Percentiles rank a stretch among this genome's conserved stretches.
phyloP scores from a whole-genome alignment of 2,329 filamentous ascomycete species.

The Aspergillus pseudonomiae region DNA sequence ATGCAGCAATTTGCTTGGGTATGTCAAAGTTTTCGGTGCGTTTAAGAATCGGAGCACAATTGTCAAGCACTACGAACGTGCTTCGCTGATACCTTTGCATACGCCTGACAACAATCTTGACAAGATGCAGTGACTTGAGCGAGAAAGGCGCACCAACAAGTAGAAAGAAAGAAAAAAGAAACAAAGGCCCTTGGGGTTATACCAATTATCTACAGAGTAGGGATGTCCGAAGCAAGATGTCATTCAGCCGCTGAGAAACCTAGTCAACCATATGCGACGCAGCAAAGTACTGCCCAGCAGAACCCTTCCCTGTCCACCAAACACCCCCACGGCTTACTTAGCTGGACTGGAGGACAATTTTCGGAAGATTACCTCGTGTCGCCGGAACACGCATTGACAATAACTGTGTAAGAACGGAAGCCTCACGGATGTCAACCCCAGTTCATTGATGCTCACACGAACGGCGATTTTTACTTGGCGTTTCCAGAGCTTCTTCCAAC shows the following conservation, averaged over 20 bases:
- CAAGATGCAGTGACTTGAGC: background rate
- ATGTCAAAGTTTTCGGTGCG: background rate
- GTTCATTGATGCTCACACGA: slow-evolving; percentile 3
- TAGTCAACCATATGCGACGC: background rate
- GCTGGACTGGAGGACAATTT: slow-evolving; percentile 16
- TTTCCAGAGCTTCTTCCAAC: background rate
- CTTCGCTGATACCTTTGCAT: background rate
- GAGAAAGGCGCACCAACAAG: background rate
- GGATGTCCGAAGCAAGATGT: background rate
- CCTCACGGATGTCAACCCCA: slow-evolving; percentile 14
- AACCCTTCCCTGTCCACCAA: background rate
- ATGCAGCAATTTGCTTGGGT: background rate
- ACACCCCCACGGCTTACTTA: background rate
- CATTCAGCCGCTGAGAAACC: background rate
- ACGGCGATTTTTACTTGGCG: slow-evolving; percentile 17
- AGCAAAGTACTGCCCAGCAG: background rate
- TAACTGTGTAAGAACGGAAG: slow-evolving; percentile 17
- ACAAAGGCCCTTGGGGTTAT: background rate
- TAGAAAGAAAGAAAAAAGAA: background rate
- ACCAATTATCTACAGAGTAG: background rate
- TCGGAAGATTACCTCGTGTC: slow-evolving; percentile 24
- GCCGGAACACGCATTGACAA: slow-evolving; percentile 16
- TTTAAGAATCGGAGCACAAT: background rate
- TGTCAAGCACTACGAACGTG: background rate
- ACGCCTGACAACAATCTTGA: background rate